These are phyloP conservation scores for Letharia columbiana DNA, from an alignment of 495 filamentous ascomycete genomes.

Conservation along the genomic window DNA sequence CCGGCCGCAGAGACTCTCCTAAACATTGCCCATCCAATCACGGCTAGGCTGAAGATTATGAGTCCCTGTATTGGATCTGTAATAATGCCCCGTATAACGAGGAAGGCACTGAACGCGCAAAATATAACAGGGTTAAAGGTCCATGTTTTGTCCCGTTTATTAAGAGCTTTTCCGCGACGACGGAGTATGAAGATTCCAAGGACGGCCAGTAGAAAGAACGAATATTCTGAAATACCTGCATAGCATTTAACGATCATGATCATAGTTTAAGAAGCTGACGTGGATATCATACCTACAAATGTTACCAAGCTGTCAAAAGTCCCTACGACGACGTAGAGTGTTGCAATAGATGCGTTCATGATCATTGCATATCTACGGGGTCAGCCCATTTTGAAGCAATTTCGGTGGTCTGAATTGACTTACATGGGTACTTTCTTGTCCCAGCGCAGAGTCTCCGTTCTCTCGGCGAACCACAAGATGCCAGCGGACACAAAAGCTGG, in stretches of 20 bases:
- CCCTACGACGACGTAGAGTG: conserved; percentile 2
- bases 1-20: too few species aligned
- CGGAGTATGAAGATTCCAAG: conserved; percentile 4
- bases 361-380: conserved; percentile 1
- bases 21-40: conserved; percentile 3
- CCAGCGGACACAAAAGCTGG: neutral
- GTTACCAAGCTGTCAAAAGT: conserved; percentile 11
- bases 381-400: neutral
- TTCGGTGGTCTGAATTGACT: neutral
- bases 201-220: conserved; percentile 2
- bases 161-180: neutral
- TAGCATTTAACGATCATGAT: neutral
- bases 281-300: neutral
- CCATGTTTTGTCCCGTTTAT: neutral
- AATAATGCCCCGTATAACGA: conserved; percentile 1
- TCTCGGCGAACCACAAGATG: neutral
- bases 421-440: conserved; percentile 11
- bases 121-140: conserved; percentile 3
- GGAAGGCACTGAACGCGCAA: neutral
- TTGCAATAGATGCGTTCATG: neutral
- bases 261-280: neutral
- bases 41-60: conserved; percentile 6
- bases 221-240: conserved; percentile 8
- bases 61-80: conserved; percentile 6
- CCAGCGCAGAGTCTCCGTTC: conserved; percentile 6